These are phyloP conservation scores for Brachypodium distachyon DNA, from an alignment of 202 grass and related monocot genomes.

Conservation along the genomic window DNA sequence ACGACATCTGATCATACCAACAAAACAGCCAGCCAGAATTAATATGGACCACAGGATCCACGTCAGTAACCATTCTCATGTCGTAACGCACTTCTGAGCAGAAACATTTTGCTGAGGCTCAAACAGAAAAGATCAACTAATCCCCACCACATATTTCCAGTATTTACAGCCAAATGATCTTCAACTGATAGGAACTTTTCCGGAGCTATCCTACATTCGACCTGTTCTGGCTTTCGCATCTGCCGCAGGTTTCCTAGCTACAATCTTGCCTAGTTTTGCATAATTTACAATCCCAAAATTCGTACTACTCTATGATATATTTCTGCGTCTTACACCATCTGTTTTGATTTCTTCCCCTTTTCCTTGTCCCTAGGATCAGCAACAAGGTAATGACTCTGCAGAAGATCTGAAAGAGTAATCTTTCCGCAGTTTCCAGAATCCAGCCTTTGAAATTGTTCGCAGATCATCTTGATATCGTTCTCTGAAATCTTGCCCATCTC, in stretches of 20 bases:
- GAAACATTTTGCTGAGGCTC: neutral
- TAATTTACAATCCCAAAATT: neutral
- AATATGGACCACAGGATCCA: neutral
- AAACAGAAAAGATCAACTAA: neutral
- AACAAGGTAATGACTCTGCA: conserved; percentile 56
- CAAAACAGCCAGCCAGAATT: neutral
- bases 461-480: conserved; percentile 71
- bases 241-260: conserved; percentile 1
- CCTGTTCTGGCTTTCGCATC: neutral
- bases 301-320: neutral
- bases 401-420: conserved; percentile 82
- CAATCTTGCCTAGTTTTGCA: neutral
- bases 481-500: conserved; percentile 86
- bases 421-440: conserved; percentile 76
- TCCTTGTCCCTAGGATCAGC: conserved; percentile 20
- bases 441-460: conserved; percentile 76
- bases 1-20: neutral
- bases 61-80: neutral
- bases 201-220: neutral
- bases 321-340: neutral
- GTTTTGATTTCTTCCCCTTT: conserved; percentile 41
- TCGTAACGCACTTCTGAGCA: no score
- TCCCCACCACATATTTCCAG: neutral
- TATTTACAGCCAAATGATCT: conserved; percentile 33
- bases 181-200: neutral